Conservation (phyloP, 768 basidiomycete species). For the Auriscalpium microsporum region DNA sequence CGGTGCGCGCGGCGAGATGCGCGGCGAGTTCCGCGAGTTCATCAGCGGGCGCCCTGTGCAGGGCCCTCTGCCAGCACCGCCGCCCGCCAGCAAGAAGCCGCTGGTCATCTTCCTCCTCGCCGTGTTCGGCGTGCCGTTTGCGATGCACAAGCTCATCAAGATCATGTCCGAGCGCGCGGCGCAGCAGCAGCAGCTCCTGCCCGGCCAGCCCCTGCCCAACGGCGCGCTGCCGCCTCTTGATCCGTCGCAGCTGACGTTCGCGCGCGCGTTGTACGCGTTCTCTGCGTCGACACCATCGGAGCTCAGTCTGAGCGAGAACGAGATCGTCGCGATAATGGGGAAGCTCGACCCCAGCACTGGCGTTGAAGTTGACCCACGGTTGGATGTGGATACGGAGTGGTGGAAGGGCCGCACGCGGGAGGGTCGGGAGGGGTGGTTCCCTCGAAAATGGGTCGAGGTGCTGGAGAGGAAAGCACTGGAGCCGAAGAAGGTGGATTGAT, state of each 20-base stretch:
- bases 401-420: constrained; percentile 92
- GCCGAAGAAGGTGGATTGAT: constrained; percentile 34
- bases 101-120: constrained; percentile 90
- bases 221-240: constrained; percentile 54
- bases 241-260: constrained; percentile 76
- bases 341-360: constrained; percentile 68
- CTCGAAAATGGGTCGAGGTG: constrained; percentile 77
- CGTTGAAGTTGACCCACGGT: constrained; percentile 54
- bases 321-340: constrained; percentile 87
- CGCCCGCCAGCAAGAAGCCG: constrained; percentile 80
- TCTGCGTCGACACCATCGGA: constrained; percentile 67
- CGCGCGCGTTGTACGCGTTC: constrained; percentile 74
- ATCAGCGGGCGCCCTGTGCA: constrained; percentile 55
- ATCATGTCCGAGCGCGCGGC: constrained; percentile 60
- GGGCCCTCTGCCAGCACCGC: constrained; percentile 34
- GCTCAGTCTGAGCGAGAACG: constrained; percentile 74
- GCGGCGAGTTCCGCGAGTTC: constrained; percentile 70
- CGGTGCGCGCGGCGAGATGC: constrained; percentile 34
- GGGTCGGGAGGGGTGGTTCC: constrained; percentile 93
- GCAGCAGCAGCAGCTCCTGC: constrained; percentile 33
- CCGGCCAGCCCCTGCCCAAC: constrained; percentile 28
- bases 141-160: constrained; percentile 84
- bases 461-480: constrained; percentile 38
- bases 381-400: constrained; percentile 69
- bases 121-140: constrained; percentile 86